These are phyloP conservation scores for Candida maesae DNA, from an alignment of 805 yeast species.

Conservation along the genomic window DNA sequence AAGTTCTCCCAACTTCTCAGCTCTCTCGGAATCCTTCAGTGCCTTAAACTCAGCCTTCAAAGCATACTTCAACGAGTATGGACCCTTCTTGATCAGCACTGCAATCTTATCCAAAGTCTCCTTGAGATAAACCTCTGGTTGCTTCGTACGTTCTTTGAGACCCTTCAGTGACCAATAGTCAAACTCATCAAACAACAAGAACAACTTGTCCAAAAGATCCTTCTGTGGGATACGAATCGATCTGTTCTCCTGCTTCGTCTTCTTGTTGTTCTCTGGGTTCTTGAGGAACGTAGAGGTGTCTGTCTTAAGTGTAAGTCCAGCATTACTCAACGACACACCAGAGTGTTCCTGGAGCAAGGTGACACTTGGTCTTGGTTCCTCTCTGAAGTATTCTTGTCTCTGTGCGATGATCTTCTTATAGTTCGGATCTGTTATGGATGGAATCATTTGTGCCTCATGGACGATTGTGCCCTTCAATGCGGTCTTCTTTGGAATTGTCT, in stretches of 20 bases:
- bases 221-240: slow-evolving; percentile 93
- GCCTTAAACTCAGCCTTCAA: slow-evolving; percentile 86
- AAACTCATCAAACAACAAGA: slow-evolving; percentile 87
- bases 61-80: slow-evolving; percentile 89
- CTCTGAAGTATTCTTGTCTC: slow-evolving; percentile 45
- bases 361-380: slow-evolving; percentile 54
- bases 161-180: slow-evolving; percentile 98
- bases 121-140: slow-evolving; percentile 90
- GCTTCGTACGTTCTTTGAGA: slow-evolving; percentile 86
- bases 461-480: slow-evolving; percentile 80
- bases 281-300: slow-evolving; percentile 68
- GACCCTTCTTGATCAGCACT: slow-evolving; percentile 85
- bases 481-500: slow-evolving; percentile 86
- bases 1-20: slow-evolving; percentile 55
- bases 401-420: slow-evolving; percentile 60
- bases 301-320: slow-evolving; percentile 78
- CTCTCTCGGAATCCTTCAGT: slow-evolving; percentile 71
- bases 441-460: slow-evolving; percentile 89
- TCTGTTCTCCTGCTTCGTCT: slow-evolving; percentile 58
- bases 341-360: slow-evolving; percentile 75
- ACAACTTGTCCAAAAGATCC: slow-evolving; percentile 82
- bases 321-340: slow-evolving; percentile 83
- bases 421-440: slow-evolving; percentile 68
- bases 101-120: slow-evolving; percentile 92
- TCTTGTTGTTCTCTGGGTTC: slow-evolving; percentile 42